A percentile compares a stretch with the other conserved stretches of the same genome.
Conservation (phyloP, 305 asterid species). For the Rubia peregrina region DNA sequence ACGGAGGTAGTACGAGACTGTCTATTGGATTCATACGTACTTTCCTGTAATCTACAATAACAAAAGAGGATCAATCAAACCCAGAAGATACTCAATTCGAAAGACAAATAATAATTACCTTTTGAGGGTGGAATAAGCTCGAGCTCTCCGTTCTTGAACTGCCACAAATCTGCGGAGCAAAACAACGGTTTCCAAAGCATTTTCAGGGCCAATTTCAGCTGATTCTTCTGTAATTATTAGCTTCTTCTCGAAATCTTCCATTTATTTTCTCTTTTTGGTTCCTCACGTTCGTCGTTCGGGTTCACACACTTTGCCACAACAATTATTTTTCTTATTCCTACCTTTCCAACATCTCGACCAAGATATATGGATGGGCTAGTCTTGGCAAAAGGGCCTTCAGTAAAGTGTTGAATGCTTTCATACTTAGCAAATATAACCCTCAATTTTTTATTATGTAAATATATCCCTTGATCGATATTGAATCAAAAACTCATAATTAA, state of each 20-base stretch:
- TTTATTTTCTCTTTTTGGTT: constrained; percentile 3
- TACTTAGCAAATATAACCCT: too few species aligned
- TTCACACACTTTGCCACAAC: neutral
- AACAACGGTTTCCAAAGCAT: constrained; percentile 25
- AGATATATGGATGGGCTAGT: neutral
- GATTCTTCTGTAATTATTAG: constrained; percentile 38
- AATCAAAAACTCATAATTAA: too few species aligned
- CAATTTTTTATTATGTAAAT: too few species aligned
- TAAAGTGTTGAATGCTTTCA: too few species aligned
- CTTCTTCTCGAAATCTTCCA: constrained; percentile 70
- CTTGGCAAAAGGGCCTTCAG: too few species aligned
- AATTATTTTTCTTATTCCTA: neutral
- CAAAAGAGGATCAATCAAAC: neutral
- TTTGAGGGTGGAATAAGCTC: constrained; percentile 75
- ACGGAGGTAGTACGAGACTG: neutral
- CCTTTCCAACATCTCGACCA: neutral
- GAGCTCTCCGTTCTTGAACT: constrained; percentile 84
- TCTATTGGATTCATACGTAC: too few species aligned
- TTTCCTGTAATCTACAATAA: neutral
- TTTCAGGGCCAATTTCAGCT: constrained; percentile 12
- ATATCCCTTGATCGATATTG: too few species aligned
- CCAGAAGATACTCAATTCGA: neutral
- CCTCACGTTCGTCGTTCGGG: neutral
- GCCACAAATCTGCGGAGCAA: constrained; percentile 66
- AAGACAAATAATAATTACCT: constrained; percentile 30